Conservation (phyloP, 2,329 filamentous ascomycete genomes). For the Elsinoe fawcettii region DNA sequence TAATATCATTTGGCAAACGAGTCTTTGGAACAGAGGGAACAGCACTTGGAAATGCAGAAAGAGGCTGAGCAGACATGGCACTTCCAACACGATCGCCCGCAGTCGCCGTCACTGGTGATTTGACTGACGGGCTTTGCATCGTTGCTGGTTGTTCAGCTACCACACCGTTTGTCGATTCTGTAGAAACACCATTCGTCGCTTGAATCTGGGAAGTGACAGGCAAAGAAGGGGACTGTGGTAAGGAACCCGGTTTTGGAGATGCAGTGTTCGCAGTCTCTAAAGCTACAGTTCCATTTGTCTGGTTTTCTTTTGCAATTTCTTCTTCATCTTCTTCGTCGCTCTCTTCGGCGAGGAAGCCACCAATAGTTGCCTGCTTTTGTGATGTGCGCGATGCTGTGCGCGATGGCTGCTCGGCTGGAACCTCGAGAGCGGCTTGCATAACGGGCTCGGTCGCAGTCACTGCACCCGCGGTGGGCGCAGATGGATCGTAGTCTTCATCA, state of each 20-base stretch:
- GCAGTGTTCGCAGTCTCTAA: constrained; percentile 16
- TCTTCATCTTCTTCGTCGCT: constrained; percentile 49
- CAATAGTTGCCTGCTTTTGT: constrained; percentile 47
- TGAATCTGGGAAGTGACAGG: constrained; percentile 14
- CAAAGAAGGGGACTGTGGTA: constrained; percentile 17
- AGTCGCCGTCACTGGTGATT: constrained; percentile 14
- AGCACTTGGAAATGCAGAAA: constrained; percentile 16
- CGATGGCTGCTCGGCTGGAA: constrained; percentile 42
- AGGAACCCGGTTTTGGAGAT: constrained; percentile 16
- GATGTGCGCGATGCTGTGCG: constrained; percentile 34
- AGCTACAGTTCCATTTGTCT: constrained; percentile 17
- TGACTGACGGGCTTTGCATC: neutral
- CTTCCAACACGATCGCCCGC: neutral
- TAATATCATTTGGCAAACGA: constrained; percentile 62
- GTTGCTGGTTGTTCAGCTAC: neutral
- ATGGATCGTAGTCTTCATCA: constrained; percentile 35
- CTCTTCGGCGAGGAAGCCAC: constrained; percentile 57
- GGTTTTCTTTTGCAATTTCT: neutral
- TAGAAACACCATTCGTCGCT: constrained; percentile 10
- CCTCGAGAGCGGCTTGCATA: constrained; percentile 16
- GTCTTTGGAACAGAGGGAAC: constrained; percentile 34
- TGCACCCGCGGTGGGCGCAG: neutral
- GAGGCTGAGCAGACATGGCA: constrained; percentile 2
- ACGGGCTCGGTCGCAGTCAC: neutral
- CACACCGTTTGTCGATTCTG: neutral